Conservation (phyloP, 129 eudicot genomes). For the Lactuca sativa region DNA sequence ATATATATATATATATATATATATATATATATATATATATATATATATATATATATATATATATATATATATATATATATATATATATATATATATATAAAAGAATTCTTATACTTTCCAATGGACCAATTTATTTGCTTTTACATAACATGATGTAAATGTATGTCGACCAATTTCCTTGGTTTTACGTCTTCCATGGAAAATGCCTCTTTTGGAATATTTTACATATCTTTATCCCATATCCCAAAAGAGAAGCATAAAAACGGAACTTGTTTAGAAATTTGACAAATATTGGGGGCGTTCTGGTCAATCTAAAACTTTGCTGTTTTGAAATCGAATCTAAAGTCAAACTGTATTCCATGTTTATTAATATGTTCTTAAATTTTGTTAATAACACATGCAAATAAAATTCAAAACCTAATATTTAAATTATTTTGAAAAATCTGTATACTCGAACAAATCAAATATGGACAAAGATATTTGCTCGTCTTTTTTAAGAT, state of each 20-base stretch:
- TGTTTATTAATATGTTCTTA: background rate
- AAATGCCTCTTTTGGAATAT: conserved; percentile 33
- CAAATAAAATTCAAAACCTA: background rate
- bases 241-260: background rate
- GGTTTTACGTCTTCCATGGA: conserved; percentile 43
- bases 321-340: no score
- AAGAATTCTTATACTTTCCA: background rate
- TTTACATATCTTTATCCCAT: conserved; percentile 21
- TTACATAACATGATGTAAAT: conserved; percentile 13
- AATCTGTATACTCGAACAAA: background rate
- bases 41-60: no score
- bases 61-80: no score
- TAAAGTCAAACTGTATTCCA: background rate
- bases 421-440: background rate
- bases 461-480: background rate
- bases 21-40: no score
- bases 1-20: no score
- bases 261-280: background rate
- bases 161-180: conserved; percentile 31
- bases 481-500: background rate
- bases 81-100: background rate
- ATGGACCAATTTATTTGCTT: background rate
- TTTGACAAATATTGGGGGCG: background rate
- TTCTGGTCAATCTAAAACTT: background rate
- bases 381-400: background rate